Conservation (phyloP, 2,329 filamentous ascomycete genomes). For the Pezizomycotina sp. region DNA sequence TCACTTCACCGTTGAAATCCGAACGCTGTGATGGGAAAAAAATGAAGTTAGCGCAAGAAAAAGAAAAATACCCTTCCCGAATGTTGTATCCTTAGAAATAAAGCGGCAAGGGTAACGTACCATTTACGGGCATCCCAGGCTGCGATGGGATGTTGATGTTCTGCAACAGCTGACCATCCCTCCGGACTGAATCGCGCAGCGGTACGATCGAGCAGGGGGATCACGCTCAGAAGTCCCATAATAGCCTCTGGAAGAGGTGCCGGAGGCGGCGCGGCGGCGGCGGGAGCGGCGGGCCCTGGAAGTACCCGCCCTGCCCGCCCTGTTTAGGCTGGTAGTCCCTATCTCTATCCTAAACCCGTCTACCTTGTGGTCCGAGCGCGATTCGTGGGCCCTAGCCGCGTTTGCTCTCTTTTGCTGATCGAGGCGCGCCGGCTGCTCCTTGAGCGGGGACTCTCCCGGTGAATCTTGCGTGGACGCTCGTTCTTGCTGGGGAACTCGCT, state of each 20-base stretch:
- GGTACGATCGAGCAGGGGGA: constrained; percentile 61
- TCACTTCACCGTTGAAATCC: too few relatives aligned
- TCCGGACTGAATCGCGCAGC: constrained; percentile 53
- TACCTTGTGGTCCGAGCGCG: constrained; percentile 24
- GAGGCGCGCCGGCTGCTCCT: constrained; percentile 67
- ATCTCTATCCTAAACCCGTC: constrained; percentile 17
- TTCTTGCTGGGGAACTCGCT: constrained; percentile 38
- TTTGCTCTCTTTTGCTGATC: constrained; percentile 47
- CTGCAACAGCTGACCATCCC: constrained; percentile 52
- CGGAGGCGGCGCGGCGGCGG: constrained; percentile 29
- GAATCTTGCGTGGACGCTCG: constrained; percentile 67
- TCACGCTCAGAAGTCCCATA: constrained; percentile 48
- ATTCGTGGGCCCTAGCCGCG: constrained; percentile 41
- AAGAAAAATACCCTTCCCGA: too few relatives aligned
- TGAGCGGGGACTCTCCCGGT: constrained; percentile 85
- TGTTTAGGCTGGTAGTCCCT: constrained; percentile 12
- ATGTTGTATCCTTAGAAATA: too few relatives aligned
- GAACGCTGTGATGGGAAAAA: too few relatives aligned
- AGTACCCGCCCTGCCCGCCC: constrained; percentile 18
- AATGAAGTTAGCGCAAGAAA: too few relatives aligned
- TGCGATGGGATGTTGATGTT: constrained; percentile 45
- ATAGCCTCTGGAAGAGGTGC: constrained; percentile 57
- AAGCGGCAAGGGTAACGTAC: too few relatives aligned
- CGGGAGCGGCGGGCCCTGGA: constrained; percentile 20
- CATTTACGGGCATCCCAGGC: constrained; percentile 13